A percentile compares a stretch with the other conserved stretches of the same genome.
Conservation (phyloP, 2,329 filamentous ascomycete species). For the Colletotrichum sp. region DNA sequence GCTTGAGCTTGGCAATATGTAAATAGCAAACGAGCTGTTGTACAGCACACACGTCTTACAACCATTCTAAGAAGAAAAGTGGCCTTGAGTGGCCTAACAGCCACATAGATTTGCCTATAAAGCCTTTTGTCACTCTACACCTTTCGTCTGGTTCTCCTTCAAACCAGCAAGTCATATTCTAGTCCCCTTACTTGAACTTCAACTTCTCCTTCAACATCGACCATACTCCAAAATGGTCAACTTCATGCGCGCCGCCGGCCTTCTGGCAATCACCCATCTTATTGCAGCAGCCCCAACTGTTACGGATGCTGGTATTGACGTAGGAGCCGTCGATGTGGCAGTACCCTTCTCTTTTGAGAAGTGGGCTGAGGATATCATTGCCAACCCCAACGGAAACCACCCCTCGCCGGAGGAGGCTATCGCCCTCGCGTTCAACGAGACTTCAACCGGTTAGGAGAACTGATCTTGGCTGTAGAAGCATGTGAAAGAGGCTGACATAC, state of each 20-base stretch:
- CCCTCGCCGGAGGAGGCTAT: conserved; percentile 7
- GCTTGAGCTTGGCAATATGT: neutral
- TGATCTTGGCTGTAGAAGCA: no score
- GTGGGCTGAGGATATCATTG: conserved; percentile 14
- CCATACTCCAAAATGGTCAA: neutral
- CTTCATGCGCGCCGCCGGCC: neutral
- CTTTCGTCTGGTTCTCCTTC: neutral
- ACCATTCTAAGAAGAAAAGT: neutral
- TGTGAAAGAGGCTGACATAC: neutral
- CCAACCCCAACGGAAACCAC: conserved; percentile 5
- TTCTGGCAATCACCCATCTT: neutral
- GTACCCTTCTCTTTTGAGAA: conserved; percentile 13
- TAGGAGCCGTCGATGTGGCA: neutral
- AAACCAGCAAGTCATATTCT: neutral
- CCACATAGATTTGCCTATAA: neutral
- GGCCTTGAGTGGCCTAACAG: neutral
- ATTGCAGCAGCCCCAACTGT: neutral
- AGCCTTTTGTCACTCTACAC: no score
- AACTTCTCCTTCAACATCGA: neutral
- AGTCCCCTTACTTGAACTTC: neutral
- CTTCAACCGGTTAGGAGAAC: neutral
- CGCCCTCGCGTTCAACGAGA: conserved; percentile 8
- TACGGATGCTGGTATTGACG: neutral
- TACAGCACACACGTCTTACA: neutral
- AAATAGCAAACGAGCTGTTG: neutral